Conservation (phyloP, 2,329 filamentous ascomycete species). For the Beauveria varroae region DNA sequence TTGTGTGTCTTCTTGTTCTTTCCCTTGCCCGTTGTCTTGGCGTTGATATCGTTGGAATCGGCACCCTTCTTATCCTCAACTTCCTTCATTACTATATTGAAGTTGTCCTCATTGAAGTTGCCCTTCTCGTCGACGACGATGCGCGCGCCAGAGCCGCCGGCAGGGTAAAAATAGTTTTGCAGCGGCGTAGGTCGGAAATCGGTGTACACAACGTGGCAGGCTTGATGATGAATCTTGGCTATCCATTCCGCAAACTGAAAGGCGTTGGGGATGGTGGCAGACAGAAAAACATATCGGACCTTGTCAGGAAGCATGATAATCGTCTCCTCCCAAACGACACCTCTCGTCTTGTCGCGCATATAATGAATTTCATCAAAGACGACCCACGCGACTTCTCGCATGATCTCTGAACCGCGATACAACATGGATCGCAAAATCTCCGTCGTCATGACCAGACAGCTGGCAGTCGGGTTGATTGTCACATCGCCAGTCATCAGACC, state of each 20-base stretch:
- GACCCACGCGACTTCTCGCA: slow-evolving; percentile 98
- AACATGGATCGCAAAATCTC: slow-evolving; percentile 99
- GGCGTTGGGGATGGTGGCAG: slow-evolving; percentile 95
- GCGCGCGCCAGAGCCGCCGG: slow-evolving; percentile 86
- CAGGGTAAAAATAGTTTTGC: slow-evolving; percentile 96
- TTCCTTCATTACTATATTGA: slow-evolving; percentile 87
- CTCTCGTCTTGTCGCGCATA: slow-evolving; percentile 86
- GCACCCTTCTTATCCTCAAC: slow-evolving; percentile 84
- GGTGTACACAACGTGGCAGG: slow-evolving; percentile 97
- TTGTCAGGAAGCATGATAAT: slow-evolving; percentile 97
- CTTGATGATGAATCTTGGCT: slow-evolving; percentile 93
- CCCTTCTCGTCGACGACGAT: slow-evolving; percentile 96
- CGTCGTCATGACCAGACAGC: slow-evolving; percentile 97
- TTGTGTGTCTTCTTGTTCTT: slow-evolving; percentile 91
- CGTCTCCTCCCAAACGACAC: slow-evolving; percentile 98
- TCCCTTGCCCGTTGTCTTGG: slow-evolving; percentile 76
- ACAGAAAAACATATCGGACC: slow-evolving; percentile 96
- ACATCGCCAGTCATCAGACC: slow-evolving; percentile 98
- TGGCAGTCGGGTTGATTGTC: slow-evolving; percentile 97
- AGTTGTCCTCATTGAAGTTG: slow-evolving; percentile 92
- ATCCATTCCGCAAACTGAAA: slow-evolving; percentile 99
- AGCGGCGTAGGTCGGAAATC: slow-evolving; percentile 95
- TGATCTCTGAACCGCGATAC: slow-evolving; percentile 96
- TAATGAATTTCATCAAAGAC: slow-evolving; percentile 99
- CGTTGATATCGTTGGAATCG: slow-evolving; percentile 70